Conservation (phyloP, 2,329 filamentous ascomycete species). For the Aspergillus cejpii region DNA sequence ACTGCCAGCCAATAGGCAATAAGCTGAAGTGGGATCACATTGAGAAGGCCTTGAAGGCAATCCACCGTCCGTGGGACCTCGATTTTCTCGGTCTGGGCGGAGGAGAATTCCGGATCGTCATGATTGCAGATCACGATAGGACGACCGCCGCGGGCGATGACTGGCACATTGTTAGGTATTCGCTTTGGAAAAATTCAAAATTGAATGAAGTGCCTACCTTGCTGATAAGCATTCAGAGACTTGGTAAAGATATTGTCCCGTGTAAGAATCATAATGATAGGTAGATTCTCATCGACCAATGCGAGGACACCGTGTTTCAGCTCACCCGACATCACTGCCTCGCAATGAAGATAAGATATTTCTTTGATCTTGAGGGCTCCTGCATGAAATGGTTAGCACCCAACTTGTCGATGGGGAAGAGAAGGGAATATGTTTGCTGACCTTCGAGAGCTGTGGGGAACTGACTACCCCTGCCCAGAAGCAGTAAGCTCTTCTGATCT, state of each 20-base stretch:
- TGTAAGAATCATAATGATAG: slow-evolving; percentile 99
- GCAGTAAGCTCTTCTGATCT: slow-evolving; percentile 90
- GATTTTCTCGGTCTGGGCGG: slow-evolving; percentile 88
- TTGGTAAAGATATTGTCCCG: slow-evolving; percentile 95
- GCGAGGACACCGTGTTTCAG: slow-evolving; percentile 98
- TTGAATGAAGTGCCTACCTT: slow-evolving; percentile 53
- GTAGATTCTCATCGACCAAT: slow-evolving; percentile 94
- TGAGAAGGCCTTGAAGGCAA: slow-evolving; percentile 89
- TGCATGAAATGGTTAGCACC: slow-evolving; percentile 21
- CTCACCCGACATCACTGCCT: slow-evolving; percentile 99
- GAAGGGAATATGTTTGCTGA: slow-evolving; percentile 23
- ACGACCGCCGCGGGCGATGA: slow-evolving; percentile 90
- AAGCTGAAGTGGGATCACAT: slow-evolving; percentile 93
- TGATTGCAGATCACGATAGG: slow-evolving; percentile 98
- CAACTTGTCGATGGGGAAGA: neutral
- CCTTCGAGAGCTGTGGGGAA: slow-evolving; percentile 91
- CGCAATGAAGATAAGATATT: slow-evolving; percentile 98
- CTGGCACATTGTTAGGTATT: slow-evolving; percentile 44
- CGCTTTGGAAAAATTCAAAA: neutral
- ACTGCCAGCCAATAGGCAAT: slow-evolving; percentile 99
- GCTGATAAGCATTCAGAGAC: slow-evolving; percentile 98
- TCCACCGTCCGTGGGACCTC: slow-evolving; percentile 96
- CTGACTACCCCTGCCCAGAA: slow-evolving; percentile 91
- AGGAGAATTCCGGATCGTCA: slow-evolving; percentile 78
- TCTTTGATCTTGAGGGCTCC: slow-evolving; percentile 98